Conservation (phyloP, 2,329 filamentous ascomycete genomes). For the Zasmidium cellare region DNA sequence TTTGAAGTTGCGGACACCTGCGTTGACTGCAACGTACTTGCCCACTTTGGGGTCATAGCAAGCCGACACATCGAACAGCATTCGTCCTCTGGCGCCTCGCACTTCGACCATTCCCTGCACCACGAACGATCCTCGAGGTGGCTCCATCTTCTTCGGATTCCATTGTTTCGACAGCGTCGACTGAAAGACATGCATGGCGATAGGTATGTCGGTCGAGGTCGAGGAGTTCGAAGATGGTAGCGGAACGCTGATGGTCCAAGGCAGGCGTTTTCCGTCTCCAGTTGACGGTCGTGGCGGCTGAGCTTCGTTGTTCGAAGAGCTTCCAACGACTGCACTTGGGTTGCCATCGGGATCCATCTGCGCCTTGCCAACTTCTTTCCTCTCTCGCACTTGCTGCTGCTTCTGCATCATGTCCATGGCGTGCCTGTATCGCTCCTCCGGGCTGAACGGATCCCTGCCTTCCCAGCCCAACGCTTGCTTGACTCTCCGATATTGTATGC, state of each 20-base stretch:
- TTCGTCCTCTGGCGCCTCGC: constrained; percentile 41
- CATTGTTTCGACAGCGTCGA: constrained; percentile 28
- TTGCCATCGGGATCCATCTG: constrained; percentile 23
- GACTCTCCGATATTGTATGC: constrained; percentile 37
- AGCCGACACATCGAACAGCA: constrained; percentile 46
- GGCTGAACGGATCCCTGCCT: constrained; percentile 31
- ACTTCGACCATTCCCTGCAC: constrained; percentile 50
- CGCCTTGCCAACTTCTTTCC: constrained; percentile 20
- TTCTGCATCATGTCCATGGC: constrained; percentile 32
- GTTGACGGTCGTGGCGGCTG: constrained; percentile 2
- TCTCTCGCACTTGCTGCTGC: constrained; percentile 24
- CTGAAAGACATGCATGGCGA: constrained; percentile 32
- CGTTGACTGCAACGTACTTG: constrained; percentile 38
- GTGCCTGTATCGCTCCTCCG: constrained; percentile 33
- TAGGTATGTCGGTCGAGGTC: constrained; percentile 28
- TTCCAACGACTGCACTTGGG: constrained; percentile 12
- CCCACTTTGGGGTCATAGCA: constrained; percentile 47
- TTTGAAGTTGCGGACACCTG: constrained; percentile 32
- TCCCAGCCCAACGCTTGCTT: constrained; percentile 40
- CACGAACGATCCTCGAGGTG: constrained; percentile 47
- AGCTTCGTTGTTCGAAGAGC: constrained; percentile 3
- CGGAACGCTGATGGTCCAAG: constrained; percentile 28
- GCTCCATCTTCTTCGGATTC: constrained; percentile 35
- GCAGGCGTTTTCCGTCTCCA: constrained; percentile 20
- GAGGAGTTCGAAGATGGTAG: constrained; percentile 10